Evolutionary conservation across 2,329 filamentous ascomycete genomes (phyloP).

Genomic region (Diaporthe citri): DNA sequence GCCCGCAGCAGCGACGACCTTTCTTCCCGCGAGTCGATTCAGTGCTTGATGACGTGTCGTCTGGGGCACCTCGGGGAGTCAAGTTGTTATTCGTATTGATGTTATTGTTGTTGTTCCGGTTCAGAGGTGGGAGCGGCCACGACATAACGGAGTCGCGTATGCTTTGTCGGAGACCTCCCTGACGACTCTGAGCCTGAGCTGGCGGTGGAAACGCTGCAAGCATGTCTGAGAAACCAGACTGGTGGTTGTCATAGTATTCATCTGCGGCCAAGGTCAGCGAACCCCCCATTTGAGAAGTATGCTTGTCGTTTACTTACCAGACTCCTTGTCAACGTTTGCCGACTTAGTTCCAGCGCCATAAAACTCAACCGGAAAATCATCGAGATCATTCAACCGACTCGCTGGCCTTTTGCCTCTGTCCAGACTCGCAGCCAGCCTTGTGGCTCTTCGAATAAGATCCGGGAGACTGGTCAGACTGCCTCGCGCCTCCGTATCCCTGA

Average conservation of each 20-base stretch:
- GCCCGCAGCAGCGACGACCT: constrained; percentile 81
- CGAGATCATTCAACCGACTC: constrained; percentile 68
- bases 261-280: constrained; percentile 43
- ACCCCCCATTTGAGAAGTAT: not conserved
- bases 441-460: constrained; percentile 90
- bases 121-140: constrained; percentile 61
- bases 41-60: constrained; percentile 1
- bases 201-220: constrained; percentile 75
- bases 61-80: constrained; percentile 28
- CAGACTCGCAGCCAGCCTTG: constrained; percentile 86
- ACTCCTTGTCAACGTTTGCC: constrained; percentile 54
- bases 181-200: constrained; percentile 59
- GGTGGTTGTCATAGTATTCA: constrained; percentile 58
- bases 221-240: constrained; percentile 73
- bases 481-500: constrained; percentile 83
- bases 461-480: constrained; percentile 93
- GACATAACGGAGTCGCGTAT: constrained; percentile 61
- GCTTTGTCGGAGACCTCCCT: constrained; percentile 58
- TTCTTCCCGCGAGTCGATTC: constrained; percentile 49
- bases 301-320: constrained; percentile 50
- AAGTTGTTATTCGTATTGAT: constrained; percentile 42
- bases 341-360: constrained; percentile 47
- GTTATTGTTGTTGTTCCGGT: constrained; percentile 43
- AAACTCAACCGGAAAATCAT: constrained; percentile 63
- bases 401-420: constrained; percentile 80